These are phyloP conservation scores for Cadophora sp. DNA, from an alignment of 2,329 filamentous ascomycete species.

Conservation along the genomic window DNA sequence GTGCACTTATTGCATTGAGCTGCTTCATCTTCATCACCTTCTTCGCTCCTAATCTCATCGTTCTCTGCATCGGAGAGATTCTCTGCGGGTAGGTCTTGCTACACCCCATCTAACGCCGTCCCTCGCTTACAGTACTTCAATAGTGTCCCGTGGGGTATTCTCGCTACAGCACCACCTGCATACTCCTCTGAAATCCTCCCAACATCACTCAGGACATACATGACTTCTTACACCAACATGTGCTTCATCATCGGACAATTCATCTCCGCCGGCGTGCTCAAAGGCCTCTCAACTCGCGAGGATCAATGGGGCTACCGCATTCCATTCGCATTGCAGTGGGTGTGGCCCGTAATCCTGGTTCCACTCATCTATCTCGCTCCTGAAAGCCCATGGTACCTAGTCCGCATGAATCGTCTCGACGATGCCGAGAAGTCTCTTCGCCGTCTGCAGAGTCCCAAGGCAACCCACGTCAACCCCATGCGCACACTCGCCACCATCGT, in stretches of 20 bases:
- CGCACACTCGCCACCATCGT: conserved; percentile 15
- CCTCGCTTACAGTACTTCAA: no score
- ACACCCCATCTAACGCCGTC: no score
- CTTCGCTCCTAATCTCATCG: conserved; percentile 52
- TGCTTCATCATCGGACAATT: conserved; percentile 34
- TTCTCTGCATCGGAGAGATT: conserved; percentile 53
- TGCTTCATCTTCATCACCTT: conserved; percentile 55
- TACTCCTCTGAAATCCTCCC: conserved; percentile 52
- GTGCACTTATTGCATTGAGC: conserved; percentile 49
- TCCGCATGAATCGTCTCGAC: conserved; percentile 50
- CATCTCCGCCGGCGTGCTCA: no score
- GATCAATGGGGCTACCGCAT: no score
- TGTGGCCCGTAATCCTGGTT: no score
- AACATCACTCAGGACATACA: conserved; percentile 49
- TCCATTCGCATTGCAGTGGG: no score
- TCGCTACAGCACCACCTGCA: conserved; percentile 50
- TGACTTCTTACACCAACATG: conserved; percentile 53
- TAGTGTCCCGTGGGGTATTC: conserved; percentile 54
- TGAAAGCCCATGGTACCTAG: conserved; percentile 25
- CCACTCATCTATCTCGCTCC: no score
- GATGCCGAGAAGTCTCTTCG: conserved; percentile 52
- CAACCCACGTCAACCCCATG: conserved; percentile 24
- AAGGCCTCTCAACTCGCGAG: no score
- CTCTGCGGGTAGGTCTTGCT: conserved; percentile 46
- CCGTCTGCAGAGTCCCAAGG: conserved; percentile 41